Base-by-base conservation (phyloP, 1,139 yeast genomes). In the Hyphopichia wangnamkhiaoensis region DNA sequence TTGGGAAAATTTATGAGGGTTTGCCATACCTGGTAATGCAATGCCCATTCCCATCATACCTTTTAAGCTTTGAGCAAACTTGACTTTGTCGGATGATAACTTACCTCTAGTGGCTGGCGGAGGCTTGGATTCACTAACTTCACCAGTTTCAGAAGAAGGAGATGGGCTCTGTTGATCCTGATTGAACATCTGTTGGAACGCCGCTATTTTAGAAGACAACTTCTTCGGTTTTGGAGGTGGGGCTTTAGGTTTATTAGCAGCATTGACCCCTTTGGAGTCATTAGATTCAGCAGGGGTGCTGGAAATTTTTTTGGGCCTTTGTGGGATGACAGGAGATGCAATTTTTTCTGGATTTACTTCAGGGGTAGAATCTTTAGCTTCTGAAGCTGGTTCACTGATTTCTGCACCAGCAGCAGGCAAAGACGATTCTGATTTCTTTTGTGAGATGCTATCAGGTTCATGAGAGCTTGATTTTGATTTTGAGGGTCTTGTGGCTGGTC, bases 151-250 rank as follows among this genome's bases (percentile, higher is more conserved):
- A 10, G 30, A 41, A 26, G 18, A 38, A 4, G 28, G 45, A 3
- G 51, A 41, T 26, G 45, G 39, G 6, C 50, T 39, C 5, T 40
- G 39, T 4, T 42, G 47, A 8, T 47, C 50, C 35, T 61, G 63
- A 37, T 74, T 75, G 41, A 84, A 65, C 83, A 82, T 76, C 52
- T 83, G 84, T 53, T 84, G 94, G 56, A 85, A 84, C 0, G 90
- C 90, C 1, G 91, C 90, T 44, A 85, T 85, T 47, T 75, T 83
- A 0, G 89, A 81, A 0, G 91, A 83, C 17, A 87, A 80, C 48
- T 84, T 84, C 53, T 84, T 84, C 2, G 91, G 91, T 27, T 80
- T 81, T 23, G 81, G 82, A 3, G 90, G 90, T 10, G 86, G 84
- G 0, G 68, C 69, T 48, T 60, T 70, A 5, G 60, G 49, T 35